Conservation (phyloP, 495 filamentous ascomycete genomes). For the Penicillium ucsense region DNA sequence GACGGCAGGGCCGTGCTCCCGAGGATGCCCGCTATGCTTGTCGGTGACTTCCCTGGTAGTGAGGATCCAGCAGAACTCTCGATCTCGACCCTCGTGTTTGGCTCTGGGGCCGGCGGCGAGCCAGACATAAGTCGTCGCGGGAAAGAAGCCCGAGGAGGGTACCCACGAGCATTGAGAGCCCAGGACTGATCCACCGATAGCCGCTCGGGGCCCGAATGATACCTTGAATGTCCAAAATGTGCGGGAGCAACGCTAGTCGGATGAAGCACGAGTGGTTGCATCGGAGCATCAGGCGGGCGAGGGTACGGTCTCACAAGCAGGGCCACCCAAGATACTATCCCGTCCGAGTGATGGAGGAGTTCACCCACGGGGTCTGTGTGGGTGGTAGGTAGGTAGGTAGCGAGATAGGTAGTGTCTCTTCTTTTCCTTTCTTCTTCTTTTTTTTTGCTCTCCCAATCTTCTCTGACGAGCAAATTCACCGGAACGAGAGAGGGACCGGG, state of each 20-base stretch:
- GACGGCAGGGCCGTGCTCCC: no score
- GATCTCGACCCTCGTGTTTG: constrained; percentile 46
- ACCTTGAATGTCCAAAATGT: constrained; percentile 34
- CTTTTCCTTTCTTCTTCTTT: no score
- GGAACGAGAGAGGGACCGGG: neutral
- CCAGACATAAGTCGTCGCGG: constrained; percentile 82
- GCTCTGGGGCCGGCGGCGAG: constrained; percentile 53
- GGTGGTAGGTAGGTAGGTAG: no score
- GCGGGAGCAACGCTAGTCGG: constrained; percentile 33
- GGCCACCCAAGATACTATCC: no score
- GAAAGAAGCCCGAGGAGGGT: constrained; percentile 54
- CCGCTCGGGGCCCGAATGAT: constrained; percentile 49
- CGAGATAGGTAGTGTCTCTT: no score
- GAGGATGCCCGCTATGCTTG: no score
- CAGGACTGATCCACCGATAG: constrained; percentile 61
- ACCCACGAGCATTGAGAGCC: constrained; percentile 58
- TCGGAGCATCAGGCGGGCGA: constrained; percentile 19
- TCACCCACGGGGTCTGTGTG: neutral
- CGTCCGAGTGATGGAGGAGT: neutral
- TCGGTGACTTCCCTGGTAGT: no score
- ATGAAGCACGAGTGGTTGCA: constrained; percentile 42
- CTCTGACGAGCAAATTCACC: no score
- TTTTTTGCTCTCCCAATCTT: no score
- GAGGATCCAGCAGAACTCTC: no score
- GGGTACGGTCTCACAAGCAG: no score